Conservation (phyloP, 1,139 yeast species). For the Eremothecium cymbalariae region DNA sequence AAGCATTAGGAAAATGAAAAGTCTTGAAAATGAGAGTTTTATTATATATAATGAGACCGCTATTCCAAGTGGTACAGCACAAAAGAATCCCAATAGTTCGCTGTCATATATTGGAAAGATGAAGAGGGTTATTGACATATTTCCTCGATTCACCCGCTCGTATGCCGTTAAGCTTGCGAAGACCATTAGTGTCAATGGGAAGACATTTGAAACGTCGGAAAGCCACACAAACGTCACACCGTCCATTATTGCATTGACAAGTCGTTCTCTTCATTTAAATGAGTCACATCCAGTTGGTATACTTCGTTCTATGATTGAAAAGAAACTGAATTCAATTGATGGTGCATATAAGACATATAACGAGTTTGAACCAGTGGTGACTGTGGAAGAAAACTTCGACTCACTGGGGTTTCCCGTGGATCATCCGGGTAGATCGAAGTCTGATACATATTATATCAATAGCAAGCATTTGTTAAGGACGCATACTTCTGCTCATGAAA, state of each 20-base stretch:
- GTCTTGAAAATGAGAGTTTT: too few species aligned
- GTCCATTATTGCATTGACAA: constrained; percentile 58
- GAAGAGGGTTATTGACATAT: too few species aligned
- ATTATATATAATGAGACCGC: too few species aligned
- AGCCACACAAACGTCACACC: constrained; percentile 84
- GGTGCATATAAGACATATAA: constrained; percentile 60
- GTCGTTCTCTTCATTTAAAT: constrained; percentile 64
- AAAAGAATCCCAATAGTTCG: too few species aligned
- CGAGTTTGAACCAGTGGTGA: constrained; percentile 75
- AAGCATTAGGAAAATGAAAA: too few species aligned
- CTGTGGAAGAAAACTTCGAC: constrained; percentile 79
- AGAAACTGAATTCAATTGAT: constrained; percentile 55
- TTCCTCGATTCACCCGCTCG: too few species aligned
- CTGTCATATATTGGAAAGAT: background rate
- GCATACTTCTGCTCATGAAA: constrained; percentile 95
- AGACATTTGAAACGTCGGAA: constrained; percentile 47
- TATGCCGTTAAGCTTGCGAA: constrained; percentile 20
- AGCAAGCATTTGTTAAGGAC: constrained; percentile 66
- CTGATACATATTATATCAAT: constrained; percentile 89
- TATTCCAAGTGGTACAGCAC: too few species aligned
- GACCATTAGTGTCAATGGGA: constrained; percentile 42
- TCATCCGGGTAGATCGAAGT: constrained; percentile 88
- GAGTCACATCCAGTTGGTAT: constrained; percentile 86
- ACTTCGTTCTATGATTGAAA: constrained; percentile 63
- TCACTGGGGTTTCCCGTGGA: constrained; percentile 82